Percentiles rank a stretch among this genome's conserved stretches.
Conservation (phyloP, 805 yeast genomes). For the Suhomyces emberorum region DNA sequence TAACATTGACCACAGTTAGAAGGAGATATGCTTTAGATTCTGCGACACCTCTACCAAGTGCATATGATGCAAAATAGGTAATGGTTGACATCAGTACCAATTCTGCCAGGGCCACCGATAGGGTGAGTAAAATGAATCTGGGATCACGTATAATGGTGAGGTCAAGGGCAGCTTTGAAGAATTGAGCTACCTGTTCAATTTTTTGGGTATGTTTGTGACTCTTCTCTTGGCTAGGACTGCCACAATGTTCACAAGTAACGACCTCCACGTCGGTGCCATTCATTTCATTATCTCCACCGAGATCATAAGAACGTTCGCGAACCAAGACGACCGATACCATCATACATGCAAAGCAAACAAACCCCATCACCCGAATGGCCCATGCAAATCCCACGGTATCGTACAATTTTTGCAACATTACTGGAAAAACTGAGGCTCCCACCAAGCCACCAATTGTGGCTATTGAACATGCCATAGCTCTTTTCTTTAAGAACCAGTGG, state of each 20-base stretch:
- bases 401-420: conserved; percentile 50
- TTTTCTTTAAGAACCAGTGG: conserved; percentile 41
- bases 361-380: conserved; percentile 50
- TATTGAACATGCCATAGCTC: conserved; percentile 45
- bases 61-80: conserved; percentile 53
- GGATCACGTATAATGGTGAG: conserved; percentile 40
- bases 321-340: conserved; percentile 7
- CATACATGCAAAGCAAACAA: conserved; percentile 41
- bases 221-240: too few species aligned
- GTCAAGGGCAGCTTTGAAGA: conserved; percentile 13
- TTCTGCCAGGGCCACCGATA: conserved; percentile 46
- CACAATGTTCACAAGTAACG: too few species aligned
- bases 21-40: conserved; percentile 43
- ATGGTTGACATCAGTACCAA: conserved; percentile 44
- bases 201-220: background rate
- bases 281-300: background rate
- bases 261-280: background rate
- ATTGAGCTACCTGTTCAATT: background rate
- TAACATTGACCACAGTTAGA: conserved; percentile 44
- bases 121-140: conserved; percentile 40
- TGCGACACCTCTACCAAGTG: conserved; percentile 45
- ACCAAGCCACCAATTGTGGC: conserved; percentile 50
- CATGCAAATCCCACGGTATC: conserved; percentile 48
- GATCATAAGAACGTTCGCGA: background rate
- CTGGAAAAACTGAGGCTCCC: conserved; percentile 54